Conservation (phyloP, 805 yeast genomes). For the Metschnikowia cubensis region DNA sequence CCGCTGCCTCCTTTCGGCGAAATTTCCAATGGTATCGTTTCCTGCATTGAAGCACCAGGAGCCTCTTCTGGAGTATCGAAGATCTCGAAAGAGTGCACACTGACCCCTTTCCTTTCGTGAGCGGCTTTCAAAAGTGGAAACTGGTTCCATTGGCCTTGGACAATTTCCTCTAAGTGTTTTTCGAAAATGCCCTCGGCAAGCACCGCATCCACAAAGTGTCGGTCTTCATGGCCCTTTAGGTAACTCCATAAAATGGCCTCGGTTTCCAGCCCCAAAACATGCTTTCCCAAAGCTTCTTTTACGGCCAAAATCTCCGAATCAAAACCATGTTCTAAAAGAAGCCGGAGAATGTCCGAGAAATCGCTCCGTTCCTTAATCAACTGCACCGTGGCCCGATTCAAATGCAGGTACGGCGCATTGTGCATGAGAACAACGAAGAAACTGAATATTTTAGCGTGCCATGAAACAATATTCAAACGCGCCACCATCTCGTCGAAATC, state of each 20-base stretch:
- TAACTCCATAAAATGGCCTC: constrained; percentile 19
- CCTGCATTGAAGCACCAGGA: too few relatives aligned
- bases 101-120: background rate
- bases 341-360: constrained; percentile 20
- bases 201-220: constrained; percentile 20
- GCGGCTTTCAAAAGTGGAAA: constrained; percentile 15
- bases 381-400: constrained; percentile 24
- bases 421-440: constrained; percentile 32
- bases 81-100: background rate
- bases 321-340: constrained; percentile 24
- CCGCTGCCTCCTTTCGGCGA: too few relatives aligned
- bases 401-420: constrained; percentile 30
- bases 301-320: constrained; percentile 25
- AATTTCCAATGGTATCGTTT: too few relatives aligned
- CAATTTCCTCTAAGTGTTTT: constrained; percentile 16
- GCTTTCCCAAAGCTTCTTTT: constrained; percentile 2
- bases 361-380: constrained; percentile 17
- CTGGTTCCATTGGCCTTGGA: constrained; percentile 19
- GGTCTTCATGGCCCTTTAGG: constrained; percentile 13
- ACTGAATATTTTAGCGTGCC: constrained; percentile 31
- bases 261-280: constrained; percentile 11
- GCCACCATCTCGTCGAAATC: constrained; percentile 23
- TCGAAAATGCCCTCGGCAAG: constrained; percentile 12
- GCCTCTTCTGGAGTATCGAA: background rate
- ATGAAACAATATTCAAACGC: constrained; percentile 20